Evolutionary conservation across 2,329 filamentous ascomycete genomes (phyloP), one percentile per base, ranked within the genome.

Genomic region (Hypocreales sp.): DNA sequence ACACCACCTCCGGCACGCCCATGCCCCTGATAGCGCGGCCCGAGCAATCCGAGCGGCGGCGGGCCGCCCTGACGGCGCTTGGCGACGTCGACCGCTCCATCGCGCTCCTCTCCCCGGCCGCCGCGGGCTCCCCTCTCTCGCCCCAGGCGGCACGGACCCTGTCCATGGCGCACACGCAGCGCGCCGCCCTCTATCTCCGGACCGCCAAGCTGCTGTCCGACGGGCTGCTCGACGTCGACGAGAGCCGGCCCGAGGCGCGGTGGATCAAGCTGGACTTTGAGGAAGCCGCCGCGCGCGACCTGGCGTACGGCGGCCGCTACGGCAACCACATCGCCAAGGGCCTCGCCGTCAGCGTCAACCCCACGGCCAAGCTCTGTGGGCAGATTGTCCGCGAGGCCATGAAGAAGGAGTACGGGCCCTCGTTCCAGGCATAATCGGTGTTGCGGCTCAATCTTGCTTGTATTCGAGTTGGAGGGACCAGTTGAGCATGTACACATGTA

Each of bases 91-190:
- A 68, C 26, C 48, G 45, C 8, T 71, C 72, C 24, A 72, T 83
- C 27, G 40, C 44, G 3, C 57, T 79, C 25, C 61, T 72, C 20
- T 66, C 64, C 6, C 76, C 74, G 0, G 41, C 51, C 1, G 60
- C 56, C 1, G 46, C 60, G 2, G 55, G 55, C 15, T 52, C 60
- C 2, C 52, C 66, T 10, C 55, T 83, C 19, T 82, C 77, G 3
- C 61, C 70, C 6, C 65, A 72, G 27, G 67, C 71, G 17, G 72
- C 69, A 8, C 72, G 67, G 31, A 74, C 78, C 0, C 53, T 87
- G 7, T 70, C 74, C 2, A 69, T 74, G 37, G 72, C 77, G 5
- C 69, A 80, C 40, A 83, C 78, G 0, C 79, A 86, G 46, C 64
- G 77, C 26, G 79, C 67, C 4, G 70, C 71, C 19, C 52, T 79